Percentiles rank a stretch among this genome's conserved stretches.
Conservation (phyloP, 2,329 filamentous ascomycete species). For the Fusarium staphyleae region DNA sequence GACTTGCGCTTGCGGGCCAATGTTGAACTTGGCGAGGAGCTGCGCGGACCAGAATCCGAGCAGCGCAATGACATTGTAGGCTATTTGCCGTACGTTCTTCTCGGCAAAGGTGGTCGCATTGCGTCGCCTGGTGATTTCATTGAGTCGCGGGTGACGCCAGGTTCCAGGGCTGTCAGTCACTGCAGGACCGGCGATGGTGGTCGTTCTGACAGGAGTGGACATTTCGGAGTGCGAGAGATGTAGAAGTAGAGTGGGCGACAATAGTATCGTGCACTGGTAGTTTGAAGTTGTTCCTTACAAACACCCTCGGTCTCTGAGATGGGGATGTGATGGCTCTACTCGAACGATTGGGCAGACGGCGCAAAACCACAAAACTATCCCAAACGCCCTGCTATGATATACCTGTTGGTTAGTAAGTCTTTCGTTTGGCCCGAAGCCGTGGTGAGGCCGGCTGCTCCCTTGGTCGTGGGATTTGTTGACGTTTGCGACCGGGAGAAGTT, state of each 20-base stretch:
- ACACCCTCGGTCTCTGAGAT: constrained; percentile 4
- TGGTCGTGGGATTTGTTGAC: constrained; percentile 44
- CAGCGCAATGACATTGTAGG: constrained; percentile 68
- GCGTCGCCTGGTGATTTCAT: constrained; percentile 85
- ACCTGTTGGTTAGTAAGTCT: constrained; percentile 44
- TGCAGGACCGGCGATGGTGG: constrained; percentile 53
- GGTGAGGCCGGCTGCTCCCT: constrained; percentile 43
- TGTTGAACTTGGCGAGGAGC: constrained; percentile 46
- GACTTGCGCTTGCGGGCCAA: constrained; percentile 51
- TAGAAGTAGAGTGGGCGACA: neutral
- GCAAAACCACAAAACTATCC: neutral
- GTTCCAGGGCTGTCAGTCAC: constrained; percentile 71
- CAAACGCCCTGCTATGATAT: constrained; percentile 1
- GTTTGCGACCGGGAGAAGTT: constrained; percentile 32
- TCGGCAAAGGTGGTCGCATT: constrained; percentile 81
- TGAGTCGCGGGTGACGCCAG: constrained; percentile 88
- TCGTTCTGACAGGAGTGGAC: constrained; percentile 45
- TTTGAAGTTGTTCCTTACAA: no score
- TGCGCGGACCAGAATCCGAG: constrained; percentile 49
- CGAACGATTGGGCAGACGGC: neutral
- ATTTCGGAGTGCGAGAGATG: constrained; percentile 30
- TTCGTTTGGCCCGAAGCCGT: constrained; percentile 43
- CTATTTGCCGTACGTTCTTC: constrained; percentile 73
- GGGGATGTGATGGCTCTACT: constrained; percentile 1
- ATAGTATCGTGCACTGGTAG: no score